Base-by-base conservation (phyloP, 2,329 filamentous ascomycete species). In the Herpomyces periplanetae region DNA sequence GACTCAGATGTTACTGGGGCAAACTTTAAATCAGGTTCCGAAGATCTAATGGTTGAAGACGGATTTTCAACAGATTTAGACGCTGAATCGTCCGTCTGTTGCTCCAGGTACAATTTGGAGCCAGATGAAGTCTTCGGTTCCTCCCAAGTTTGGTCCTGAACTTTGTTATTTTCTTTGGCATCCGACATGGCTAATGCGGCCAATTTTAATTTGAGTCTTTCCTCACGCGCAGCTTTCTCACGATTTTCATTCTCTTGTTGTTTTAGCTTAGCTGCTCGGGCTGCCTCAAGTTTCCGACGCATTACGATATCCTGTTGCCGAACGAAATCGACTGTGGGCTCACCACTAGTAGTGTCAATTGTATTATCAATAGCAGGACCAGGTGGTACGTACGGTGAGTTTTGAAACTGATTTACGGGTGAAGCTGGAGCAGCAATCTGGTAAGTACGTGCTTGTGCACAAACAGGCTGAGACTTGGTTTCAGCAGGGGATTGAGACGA, bases 401-500 rank as follows among this genome's bases (percentile, higher is more conserved):
- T 15, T 7, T 8, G 8, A 15, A 8, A 8, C 7, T 9, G 8
- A 7, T 15, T 7, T 9, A 7, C 14, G n/a, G 14, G n/a, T 15
- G n/a, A 7, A 15, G 14, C n/a, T 9, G n/a, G n/a, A n/a, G n/a
- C n/a, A n/a, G n/a, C 14, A 15, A n/a, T 9, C 14, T 8, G 14
- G 14, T 15, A n/a, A n/a, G n/a, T 9, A n/a, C 14, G n/a, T 8
- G 14, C 7, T 15, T 15, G 14, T 8, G n/a, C 14, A 8, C 8
- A 8, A 7, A 15, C 14, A 8, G 7, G 7, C 8, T 9, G 14
- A 15, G 13, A 27, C 30, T 21, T 31, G 9, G 28, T 16, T 24
- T 60, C 66, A 85, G 13, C 61, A 55, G 25, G 80, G 53, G 34
- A 62, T 84, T 32, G 88, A 91, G 27, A 87, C 75, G 35, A 91